These are phyloP conservation scores for Thermomyces lanuginosus DNA, from an alignment of 2,329 filamentous ascomycete genomes.

Conservation along the genomic window DNA sequence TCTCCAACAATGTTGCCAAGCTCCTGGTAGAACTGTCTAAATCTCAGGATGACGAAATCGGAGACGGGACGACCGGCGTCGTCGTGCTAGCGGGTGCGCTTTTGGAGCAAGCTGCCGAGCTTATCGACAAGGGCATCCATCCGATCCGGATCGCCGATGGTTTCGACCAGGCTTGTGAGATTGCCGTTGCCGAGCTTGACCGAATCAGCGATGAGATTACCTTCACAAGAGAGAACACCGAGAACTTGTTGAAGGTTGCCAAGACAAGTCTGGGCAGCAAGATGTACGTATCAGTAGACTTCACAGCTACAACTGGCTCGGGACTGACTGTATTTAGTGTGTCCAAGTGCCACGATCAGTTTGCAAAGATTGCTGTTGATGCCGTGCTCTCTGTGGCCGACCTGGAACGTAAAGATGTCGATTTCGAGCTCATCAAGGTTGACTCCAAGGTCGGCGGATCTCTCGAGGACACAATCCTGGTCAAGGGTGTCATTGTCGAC, in stretches of 20 bases:
- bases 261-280: conserved; percentile 95
- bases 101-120: conserved; percentile 86
- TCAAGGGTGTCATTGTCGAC: conserved; percentile 96
- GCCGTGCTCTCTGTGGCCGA: conserved; percentile 94
- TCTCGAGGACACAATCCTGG: conserved; percentile 81
- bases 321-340: conserved; percentile 35
- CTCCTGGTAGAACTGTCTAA: conserved; percentile 92
- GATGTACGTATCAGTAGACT: conserved; percentile 38
- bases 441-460: conserved; percentile 94
- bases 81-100: conserved; percentile 90
- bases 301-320: neutral
- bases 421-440: conserved; percentile 98
- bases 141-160: conserved; percentile 97
- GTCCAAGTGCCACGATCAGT: conserved; percentile 96
- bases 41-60: conserved; percentile 97
- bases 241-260: conserved; percentile 84
- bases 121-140: conserved; percentile 99
- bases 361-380: conserved; percentile 91
- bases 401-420: conserved; percentile 87
- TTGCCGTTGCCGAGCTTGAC: conserved; percentile 83
- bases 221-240: conserved; percentile 63
- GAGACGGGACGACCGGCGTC: conserved; percentile 93
- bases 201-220: conserved; percentile 80
- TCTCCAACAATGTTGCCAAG: conserved; percentile 96
- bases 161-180: conserved; percentile 94